phyloP scores from a whole-genome alignment of 2,329 filamentous ascomycete genomes.

The Colletotrichum lupini region DNA sequence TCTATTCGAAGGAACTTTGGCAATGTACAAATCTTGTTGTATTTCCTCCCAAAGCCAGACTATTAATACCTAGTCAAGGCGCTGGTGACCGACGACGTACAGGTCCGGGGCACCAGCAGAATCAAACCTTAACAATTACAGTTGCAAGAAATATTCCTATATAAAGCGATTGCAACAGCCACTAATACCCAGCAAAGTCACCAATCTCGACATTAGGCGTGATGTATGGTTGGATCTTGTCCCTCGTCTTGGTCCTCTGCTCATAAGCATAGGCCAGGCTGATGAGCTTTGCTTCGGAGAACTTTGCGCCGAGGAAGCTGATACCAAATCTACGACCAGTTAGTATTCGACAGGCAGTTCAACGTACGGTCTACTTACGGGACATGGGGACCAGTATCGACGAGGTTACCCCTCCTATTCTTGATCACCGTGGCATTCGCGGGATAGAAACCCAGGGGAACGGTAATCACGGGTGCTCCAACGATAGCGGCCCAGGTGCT shows the following conservation, averaged over 20 bases:
- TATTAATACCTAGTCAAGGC: not conserved
- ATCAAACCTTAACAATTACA: not conserved
- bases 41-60: not conserved
- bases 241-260: constrained; percentile 58
- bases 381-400: constrained; percentile 33
- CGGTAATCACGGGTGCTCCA: constrained; percentile 64
- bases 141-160: not conserved
- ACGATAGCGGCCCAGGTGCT: constrained; percentile 37
- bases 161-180: not conserved
- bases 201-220: constrained; percentile 46
- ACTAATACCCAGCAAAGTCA: constrained; percentile 37
- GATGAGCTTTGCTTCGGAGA: constrained; percentile 70
- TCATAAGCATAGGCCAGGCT: constrained; percentile 77
- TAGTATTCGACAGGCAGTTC: not conserved
- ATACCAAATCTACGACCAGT: constrained; percentile 62
- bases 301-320: constrained; percentile 68
- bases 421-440: constrained; percentile 30
- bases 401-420: constrained; percentile 34
- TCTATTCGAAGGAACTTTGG: not conserved
- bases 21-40: not conserved
- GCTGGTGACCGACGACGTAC: no score
- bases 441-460: constrained; percentile 65
- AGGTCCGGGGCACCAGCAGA: not conserved
- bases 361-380: constrained; percentile 28
- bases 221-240: constrained; percentile 42